Conservation (phyloP, 306 rosid genomes). For the Astragalus glycyphyllos region DNA sequence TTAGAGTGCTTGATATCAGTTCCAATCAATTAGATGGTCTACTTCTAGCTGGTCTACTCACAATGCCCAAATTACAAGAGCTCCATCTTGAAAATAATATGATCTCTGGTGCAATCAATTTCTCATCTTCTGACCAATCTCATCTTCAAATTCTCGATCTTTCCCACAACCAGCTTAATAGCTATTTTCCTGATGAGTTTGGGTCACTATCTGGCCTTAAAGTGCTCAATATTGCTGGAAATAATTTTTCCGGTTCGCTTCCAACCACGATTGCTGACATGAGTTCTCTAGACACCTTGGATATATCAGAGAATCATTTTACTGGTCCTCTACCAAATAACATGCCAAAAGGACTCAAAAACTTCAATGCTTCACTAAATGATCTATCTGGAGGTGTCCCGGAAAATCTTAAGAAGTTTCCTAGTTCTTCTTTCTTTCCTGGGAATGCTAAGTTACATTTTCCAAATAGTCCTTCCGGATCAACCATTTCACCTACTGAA, state of each 20-base stretch:
- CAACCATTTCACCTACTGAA: constrained; percentile 46
- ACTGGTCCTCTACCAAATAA: constrained; percentile 84
- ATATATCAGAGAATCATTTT: constrained; percentile 81
- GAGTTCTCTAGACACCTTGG: constrained; percentile 64
- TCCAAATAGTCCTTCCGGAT: constrained; percentile 69
- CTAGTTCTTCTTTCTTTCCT: constrained; percentile 84
- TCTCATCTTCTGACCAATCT: constrained; percentile 62
- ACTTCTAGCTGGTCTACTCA: constrained; percentile 61
- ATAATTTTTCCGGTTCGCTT: constrained; percentile 88
- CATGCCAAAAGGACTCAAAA: constrained; percentile 60
- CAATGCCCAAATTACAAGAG: constrained; percentile 81
- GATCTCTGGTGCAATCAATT: constrained; percentile 65
- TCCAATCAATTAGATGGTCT: constrained; percentile 76
- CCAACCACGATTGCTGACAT: constrained; percentile 77
- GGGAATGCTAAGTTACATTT: constrained; percentile 68
- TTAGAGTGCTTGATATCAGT: constrained; percentile 84
- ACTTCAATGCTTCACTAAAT: constrained; percentile 85
- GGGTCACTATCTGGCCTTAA: constrained; percentile 64
- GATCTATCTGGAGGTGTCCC: constrained; percentile 90
- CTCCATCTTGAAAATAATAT: constrained; percentile 77
- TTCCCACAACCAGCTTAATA: constrained; percentile 75
- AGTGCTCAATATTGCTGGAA: constrained; percentile 80
- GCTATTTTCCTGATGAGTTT: constrained; percentile 88
- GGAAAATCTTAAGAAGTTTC: constrained; percentile 73
- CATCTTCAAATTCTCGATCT: constrained; percentile 84